Evolutionary conservation across 371 early-diverging fungal genomes (phyloP).

Genomic region (Actinomortierella ambigua): DNA sequence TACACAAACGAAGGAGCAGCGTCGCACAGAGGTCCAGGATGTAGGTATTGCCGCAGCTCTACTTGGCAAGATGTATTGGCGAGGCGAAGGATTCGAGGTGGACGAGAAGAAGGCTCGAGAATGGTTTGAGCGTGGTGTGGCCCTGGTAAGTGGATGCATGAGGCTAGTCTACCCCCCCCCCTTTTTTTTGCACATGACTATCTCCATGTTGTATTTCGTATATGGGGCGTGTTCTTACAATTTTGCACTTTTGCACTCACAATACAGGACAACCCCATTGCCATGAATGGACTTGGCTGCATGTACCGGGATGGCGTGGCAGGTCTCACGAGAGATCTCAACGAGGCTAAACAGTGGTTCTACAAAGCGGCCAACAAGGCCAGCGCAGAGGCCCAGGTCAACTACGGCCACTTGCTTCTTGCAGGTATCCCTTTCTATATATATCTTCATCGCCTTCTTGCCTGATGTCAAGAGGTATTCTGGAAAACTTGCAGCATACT

Average conservation of each 20-base stretch:
- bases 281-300: slow-evolving; percentile 77
- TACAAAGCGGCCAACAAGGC: slow-evolving; percentile 63
- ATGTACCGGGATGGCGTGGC: slow-evolving; percentile 78
- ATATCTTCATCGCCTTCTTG: background rate
- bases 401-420: slow-evolving; percentile 49
- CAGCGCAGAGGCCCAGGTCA: slow-evolving; percentile 66
- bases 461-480: background rate
- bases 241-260: too few species aligned
- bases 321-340: slow-evolving; percentile 45
- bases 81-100: slow-evolving; percentile 86
- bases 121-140: slow-evolving; percentile 79
- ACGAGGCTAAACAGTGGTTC: slow-evolving; percentile 63
- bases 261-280: slow-evolving; percentile 59
- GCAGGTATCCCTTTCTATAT: too few species aligned
- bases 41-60: slow-evolving; percentile 79
- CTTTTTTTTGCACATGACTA: background rate
- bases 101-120: slow-evolving; percentile 63
- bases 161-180: background rate
- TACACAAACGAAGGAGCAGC: slow-evolving; percentile 32
- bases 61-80: slow-evolving; percentile 87
- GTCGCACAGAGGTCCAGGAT: slow-evolving; percentile 22
- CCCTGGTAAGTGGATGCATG: slow-evolving; percentile 45
- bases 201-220: too few species aligned
- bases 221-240: too few species aligned
- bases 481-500: too few species aligned